Evolutionary conservation across 805 yeast species (phyloP).

Genomic region (Pichia ethanolica): DNA sequence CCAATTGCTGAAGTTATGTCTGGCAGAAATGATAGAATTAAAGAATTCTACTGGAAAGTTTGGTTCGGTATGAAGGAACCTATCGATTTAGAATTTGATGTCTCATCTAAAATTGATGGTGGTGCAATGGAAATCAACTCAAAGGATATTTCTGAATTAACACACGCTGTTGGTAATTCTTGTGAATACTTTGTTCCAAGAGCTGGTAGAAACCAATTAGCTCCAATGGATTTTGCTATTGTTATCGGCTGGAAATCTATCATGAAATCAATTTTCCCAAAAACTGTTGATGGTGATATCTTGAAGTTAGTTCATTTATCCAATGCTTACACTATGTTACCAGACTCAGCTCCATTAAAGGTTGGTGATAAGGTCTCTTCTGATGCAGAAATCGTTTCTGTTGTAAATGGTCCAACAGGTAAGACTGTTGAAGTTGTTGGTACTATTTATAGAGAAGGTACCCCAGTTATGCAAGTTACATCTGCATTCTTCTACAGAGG

Average conservation of each 20-base stretch:
- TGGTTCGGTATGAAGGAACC: slow-evolving; percentile 72
- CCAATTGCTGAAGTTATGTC: slow-evolving; percentile 88
- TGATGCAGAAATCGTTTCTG: slow-evolving; percentile 78
- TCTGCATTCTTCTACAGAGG: slow-evolving; percentile 98
- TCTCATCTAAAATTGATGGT: slow-evolving; percentile 65
- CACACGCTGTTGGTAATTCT: slow-evolving; percentile 94
- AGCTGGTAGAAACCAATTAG: slow-evolving; percentile 74
- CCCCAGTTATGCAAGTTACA: slow-evolving; percentile 86
- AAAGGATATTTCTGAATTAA: slow-evolving; percentile 80
- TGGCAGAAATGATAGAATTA: slow-evolving; percentile 87
- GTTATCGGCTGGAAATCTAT: slow-evolving; percentile 98
- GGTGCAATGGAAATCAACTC: slow-evolving; percentile 60
- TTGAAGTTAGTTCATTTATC: slow-evolving; percentile 90
- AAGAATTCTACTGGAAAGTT: slow-evolving; percentile 92
- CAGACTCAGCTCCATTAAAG: slow-evolving; percentile 85
- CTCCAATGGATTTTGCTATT: slow-evolving; percentile 99
- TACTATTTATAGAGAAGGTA: slow-evolving; percentile 64
- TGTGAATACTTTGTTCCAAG: slow-evolving; percentile 93
- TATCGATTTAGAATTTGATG: slow-evolving; percentile 65
- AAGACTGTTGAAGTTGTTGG: slow-evolving; percentile 95
- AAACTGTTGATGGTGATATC: slow-evolving; percentile 91
- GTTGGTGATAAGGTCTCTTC: slow-evolving; percentile 82
- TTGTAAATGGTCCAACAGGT: slow-evolving; percentile 86
- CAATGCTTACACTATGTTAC: slow-evolving; percentile 86
- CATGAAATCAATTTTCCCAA: slow-evolving; percentile 97